A percentile compares a stretch with the other conserved stretches of the same genome.
Evolutionary conservation across 2,329 filamentous ascomycete genomes (phyloP).

Genomic region (Epichloe baconii): DNA sequence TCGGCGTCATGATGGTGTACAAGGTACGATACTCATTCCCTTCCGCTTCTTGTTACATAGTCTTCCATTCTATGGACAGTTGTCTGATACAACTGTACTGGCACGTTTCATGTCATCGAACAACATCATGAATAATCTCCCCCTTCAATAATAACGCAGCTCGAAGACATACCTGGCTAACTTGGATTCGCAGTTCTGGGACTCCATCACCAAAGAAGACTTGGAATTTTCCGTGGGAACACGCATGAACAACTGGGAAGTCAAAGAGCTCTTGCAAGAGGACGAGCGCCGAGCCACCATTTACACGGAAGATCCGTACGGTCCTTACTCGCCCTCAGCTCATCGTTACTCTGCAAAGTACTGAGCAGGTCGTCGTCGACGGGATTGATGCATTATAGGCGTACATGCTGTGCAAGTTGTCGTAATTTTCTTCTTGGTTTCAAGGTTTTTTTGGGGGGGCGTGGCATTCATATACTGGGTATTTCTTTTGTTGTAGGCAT

Average conservation of each 20-base stretch:
- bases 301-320: conserved; percentile 56
- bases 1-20: conserved; percentile 99
- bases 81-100: no score
- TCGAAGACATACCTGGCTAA: not conserved
- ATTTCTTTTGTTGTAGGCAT: not conserved
- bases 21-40: conserved; percentile 45
- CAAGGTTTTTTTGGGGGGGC: not conserved
- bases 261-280: conserved; percentile 78
- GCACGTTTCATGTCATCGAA: no score
- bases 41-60: not conserved
- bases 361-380: conserved; percentile 15
- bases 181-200: conserved; percentile 66
- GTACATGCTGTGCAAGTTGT: not conserved
- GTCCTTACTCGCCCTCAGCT: conserved; percentile 32
- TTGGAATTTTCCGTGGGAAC: conserved; percentile 95
- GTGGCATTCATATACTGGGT: no score
- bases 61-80: not conserved
- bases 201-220: conserved; percentile 96
- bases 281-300: conserved; percentile 64
- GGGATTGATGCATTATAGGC: conserved; percentile 1
- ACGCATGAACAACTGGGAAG: conserved; percentile 94
- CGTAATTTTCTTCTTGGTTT: not conserved
- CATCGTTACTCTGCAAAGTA: conserved; percentile 35
- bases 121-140: no score
- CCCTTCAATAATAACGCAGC: not conserved